These are phyloP conservation scores for Zhuliangozyma parablackwelliae DNA, from an alignment of 1,139 yeast species.

Conservation along the genomic window DNA sequence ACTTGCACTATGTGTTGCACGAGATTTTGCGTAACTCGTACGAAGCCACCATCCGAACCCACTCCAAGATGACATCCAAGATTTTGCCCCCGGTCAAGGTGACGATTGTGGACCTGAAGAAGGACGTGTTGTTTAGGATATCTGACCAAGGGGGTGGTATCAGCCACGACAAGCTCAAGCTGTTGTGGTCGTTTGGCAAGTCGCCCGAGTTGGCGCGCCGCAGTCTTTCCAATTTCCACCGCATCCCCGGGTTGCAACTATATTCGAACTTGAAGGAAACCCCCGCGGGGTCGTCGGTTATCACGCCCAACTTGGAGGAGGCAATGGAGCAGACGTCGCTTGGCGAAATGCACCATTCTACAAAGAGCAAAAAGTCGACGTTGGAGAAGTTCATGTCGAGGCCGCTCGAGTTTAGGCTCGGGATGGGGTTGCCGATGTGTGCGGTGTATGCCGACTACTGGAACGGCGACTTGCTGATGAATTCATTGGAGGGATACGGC, in stretches of 20 bases:
- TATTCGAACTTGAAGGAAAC: slow-evolving; percentile 39
- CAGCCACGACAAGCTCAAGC: slow-evolving; percentile 48
- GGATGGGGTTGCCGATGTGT: slow-evolving; percentile 88
- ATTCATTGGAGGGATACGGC: slow-evolving; percentile 85
- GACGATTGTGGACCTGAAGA: slow-evolving; percentile 62
- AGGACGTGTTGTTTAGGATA: slow-evolving; percentile 68
- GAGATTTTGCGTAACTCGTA: slow-evolving; percentile 81
- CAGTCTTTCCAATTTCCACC: slow-evolving; percentile 60
- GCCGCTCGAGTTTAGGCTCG: slow-evolving; percentile 70
- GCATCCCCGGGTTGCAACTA: slow-evolving; percentile 55
- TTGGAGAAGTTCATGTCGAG: slow-evolving; percentile 54
- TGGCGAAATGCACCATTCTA: slow-evolving; percentile 31
- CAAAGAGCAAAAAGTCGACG: slow-evolving; percentile 31
- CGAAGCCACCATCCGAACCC: slow-evolving; percentile 65
- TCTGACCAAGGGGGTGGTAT: slow-evolving; percentile 92
- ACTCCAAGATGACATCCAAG: slow-evolving; percentile 23
- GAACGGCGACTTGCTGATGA: slow-evolving; percentile 85
- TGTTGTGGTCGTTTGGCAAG: slow-evolving; percentile 84
- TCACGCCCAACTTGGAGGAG: slow-evolving; percentile 15
- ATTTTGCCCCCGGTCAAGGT: slow-evolving; percentile 67
- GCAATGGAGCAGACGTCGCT: slow-evolving; percentile 28
- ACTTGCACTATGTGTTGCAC: slow-evolving; percentile 78
- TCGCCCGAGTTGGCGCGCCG: slow-evolving; percentile 53
- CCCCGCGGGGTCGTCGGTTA: slow-evolving; percentile 36
- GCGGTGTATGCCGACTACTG: slow-evolving; percentile 91